Evolutionary conservation across 495 filamentous ascomycete species (phyloP).

Genomic region (Daldinia caldariorum): DNA sequence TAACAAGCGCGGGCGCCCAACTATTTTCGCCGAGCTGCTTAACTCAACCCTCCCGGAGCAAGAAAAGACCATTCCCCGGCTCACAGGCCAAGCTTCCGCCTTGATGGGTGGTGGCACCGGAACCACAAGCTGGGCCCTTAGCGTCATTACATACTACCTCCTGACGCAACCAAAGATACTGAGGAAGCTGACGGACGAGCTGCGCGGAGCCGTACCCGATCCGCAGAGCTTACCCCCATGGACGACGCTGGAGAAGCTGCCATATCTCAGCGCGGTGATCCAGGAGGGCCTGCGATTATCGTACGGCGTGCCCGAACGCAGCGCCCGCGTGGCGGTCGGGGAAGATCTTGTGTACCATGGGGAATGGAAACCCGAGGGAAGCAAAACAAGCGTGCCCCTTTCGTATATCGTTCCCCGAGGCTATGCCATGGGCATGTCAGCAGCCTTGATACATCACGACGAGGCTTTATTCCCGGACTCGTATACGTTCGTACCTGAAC

Average conservation of each 20-base stretch:
- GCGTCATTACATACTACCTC: slow-evolving; percentile 51
- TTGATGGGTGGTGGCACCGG: slow-evolving; percentile 61
- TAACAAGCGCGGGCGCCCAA: slow-evolving; percentile 1
- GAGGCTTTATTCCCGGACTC: slow-evolving; percentile 10
- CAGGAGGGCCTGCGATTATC: slow-evolving; percentile 14
- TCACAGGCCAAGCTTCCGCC: slow-evolving; percentile 52
- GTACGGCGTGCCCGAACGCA: neutral
- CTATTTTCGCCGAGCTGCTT: slow-evolving; percentile 8
- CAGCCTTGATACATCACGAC: slow-evolving; percentile 6
- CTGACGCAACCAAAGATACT: slow-evolving; percentile 48
- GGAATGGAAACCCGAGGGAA: neutral
- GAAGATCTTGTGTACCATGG: slow-evolving; percentile 10
- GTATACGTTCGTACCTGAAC: neutral
- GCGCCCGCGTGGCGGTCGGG: slow-evolving; percentile 7
- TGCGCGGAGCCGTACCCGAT: slow-evolving; percentile 39
- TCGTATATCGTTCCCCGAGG: slow-evolving; percentile 25
- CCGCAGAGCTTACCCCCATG: slow-evolving; percentile 33
- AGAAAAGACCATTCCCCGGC: slow-evolving; percentile 4
- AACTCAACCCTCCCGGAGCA: slow-evolving; percentile 7
- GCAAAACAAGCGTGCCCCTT: neutral
- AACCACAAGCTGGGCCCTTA: slow-evolving; percentile 55
- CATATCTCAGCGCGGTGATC: slow-evolving; percentile 17
- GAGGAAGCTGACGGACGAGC: slow-evolving; percentile 48
- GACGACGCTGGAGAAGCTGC: slow-evolving; percentile 15
- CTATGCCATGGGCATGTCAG: slow-evolving; percentile 21